These are phyloP conservation scores for Brassica juncea DNA, from an alignment of 345 rosid genomes.

Conservation along the genomic window DNA sequence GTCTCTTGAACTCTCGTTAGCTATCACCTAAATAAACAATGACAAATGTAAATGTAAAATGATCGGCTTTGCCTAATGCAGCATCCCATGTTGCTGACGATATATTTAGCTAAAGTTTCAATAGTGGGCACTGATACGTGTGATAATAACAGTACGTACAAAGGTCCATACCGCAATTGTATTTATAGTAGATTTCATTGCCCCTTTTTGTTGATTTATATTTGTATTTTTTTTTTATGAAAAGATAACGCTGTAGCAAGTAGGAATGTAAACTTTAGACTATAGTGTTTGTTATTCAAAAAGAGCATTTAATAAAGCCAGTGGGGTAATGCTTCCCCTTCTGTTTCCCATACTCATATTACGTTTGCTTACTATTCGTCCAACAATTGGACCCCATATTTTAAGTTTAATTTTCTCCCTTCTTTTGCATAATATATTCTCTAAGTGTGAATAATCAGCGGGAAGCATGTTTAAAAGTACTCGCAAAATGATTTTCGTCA, in stretches of 20 bases:
- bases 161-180: slow-evolving; percentile 21
- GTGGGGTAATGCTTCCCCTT: slow-evolving; percentile 31
- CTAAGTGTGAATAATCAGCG: slow-evolving; percentile 19
- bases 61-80: not conserved
- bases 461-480: not conserved
- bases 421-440: not conserved
- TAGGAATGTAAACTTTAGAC: slow-evolving; percentile 29
- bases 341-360: slow-evolving; percentile 29
- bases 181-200: not conserved
- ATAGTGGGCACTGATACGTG: slow-evolving; percentile 32
- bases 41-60: not conserved
- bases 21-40: not conserved
- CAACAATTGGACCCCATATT: slow-evolving; percentile 21
- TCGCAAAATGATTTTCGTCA: not conserved
- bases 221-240: not conserved
- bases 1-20: not conserved
- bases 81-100: not conserved
- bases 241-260: slow-evolving; percentile 1
- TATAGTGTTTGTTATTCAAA: slow-evolving; percentile 19
- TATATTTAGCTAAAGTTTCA: slow-evolving; percentile 1
- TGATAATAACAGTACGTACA: slow-evolving; percentile 27
- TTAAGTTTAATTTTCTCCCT: not conserved
- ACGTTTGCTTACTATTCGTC: slow-evolving; percentile 26
- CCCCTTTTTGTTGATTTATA: not conserved
- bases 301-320: slow-evolving; percentile 21